Evolutionary conservation across 1,284 basidiomycete species (phyloP).

Genomic region (Austropuccinia psidii): DNA sequence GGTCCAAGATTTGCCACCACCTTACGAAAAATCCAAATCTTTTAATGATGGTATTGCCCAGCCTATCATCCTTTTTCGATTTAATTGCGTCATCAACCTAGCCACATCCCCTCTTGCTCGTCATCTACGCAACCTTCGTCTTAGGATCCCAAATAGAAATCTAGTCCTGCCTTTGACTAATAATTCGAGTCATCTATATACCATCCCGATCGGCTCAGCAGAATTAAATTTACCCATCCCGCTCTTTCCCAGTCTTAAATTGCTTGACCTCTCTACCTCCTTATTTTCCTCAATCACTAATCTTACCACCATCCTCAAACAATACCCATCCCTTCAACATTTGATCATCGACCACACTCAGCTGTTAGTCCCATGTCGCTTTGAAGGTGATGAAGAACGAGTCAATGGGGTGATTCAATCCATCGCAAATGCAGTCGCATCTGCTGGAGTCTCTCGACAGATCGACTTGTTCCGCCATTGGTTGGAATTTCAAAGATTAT

Average conservation of each 20-base stretch:
- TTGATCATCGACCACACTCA: conserved; percentile 16
- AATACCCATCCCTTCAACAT: neutral
- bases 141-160: conserved; percentile 23
- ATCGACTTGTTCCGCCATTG: neutral
- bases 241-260: conserved; percentile 5
- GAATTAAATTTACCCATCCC: neutral
- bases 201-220: neutral
- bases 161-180: neutral
- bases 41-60: conserved; percentile 12
- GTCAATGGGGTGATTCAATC: conserved; percentile 5
- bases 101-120: neutral
- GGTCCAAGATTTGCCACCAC: conserved; percentile 25
- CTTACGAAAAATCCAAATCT: neutral
- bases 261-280: conserved; percentile 29
- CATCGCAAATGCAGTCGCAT: neutral
- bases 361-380: conserved; percentile 9
- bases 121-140: neutral
- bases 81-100: conserved; percentile 2
- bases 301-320: neutral
- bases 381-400: conserved; percentile 16
- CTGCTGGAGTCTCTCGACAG: neutral
- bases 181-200: neutral
- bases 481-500: neutral
- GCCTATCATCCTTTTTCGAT: conserved; percentile 33
- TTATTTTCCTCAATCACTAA: neutral